A percentile compares a stretch with the other conserved stretches of the same genome.
Conservation (phyloP, 805 yeast species). For the Starmerella bombicola region DNA sequence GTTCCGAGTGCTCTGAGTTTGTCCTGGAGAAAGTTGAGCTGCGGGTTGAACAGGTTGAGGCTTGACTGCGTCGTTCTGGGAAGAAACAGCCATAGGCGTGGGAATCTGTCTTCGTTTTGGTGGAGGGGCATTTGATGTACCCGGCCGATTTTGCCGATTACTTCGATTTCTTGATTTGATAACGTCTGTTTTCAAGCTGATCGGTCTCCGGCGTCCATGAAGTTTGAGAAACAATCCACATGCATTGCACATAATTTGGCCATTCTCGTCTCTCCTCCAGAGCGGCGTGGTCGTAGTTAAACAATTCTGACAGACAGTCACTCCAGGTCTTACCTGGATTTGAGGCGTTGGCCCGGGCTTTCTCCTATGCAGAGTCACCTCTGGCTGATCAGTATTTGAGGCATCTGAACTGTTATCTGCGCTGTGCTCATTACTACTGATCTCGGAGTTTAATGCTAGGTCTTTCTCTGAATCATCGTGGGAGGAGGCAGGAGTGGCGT, state of each 20-base stretch:
- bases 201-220: conserved; percentile 89
- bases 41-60: neutral
- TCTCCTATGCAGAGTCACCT: conserved; percentile 7
- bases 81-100: conserved; percentile 8
- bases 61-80: neutral
- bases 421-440: neutral
- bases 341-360: conserved; percentile 16
- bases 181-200: conserved; percentile 81
- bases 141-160: conserved; percentile 15
- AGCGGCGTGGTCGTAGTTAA: conserved; percentile 86
- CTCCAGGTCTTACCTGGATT: conserved; percentile 19
- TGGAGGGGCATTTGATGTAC: conserved; percentile 2
- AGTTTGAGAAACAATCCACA: conserved; percentile 87
- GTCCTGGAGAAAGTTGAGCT: neutral
- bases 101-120: conserved; percentile 7
- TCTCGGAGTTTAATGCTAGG: no score
- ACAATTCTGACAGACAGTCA: conserved; percentile 61
- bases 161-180: conserved; percentile 78
- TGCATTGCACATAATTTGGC: conserved; percentile 90
- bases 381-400: neutral
- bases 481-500: no score
- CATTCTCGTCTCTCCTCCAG: conserved; percentile 90
- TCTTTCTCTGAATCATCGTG: no score
- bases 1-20: neutral
- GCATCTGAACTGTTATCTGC: neutral